Conservation (phyloP, 2,329 filamentous ascomycete species). For the Colletotrichum paranaense region DNA sequence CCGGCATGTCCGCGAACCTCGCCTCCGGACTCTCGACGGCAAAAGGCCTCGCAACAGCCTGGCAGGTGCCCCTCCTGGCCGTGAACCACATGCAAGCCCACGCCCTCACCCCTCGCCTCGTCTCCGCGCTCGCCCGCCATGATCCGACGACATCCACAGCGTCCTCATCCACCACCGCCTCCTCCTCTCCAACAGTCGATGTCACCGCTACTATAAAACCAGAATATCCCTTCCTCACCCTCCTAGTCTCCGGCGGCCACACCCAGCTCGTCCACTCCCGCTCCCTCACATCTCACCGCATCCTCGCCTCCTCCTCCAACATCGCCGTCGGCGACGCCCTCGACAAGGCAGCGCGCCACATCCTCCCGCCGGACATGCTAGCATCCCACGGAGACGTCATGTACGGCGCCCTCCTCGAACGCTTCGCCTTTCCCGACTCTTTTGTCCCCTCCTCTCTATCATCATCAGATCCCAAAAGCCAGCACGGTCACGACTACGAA, state of each 20-base stretch:
- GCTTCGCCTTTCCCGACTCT: constrained; percentile 75
- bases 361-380: constrained; percentile 74
- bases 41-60: constrained; percentile 87
- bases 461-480: neutral
- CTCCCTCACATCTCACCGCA: constrained; percentile 74
- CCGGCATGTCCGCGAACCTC: constrained; percentile 86
- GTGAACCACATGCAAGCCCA: constrained; percentile 99
- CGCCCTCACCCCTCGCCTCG: constrained; percentile 86
- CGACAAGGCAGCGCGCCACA: constrained; percentile 84
- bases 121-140: constrained; percentile 66
- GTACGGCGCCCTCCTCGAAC: constrained; percentile 84
- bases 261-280: constrained; percentile 84
- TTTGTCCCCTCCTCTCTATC: constrained; percentile 1
- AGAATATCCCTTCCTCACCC: constrained; percentile 86
- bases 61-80: constrained; percentile 83
- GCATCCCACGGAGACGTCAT: constrained; percentile 70
- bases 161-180: neutral
- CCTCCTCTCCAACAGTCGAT: neutral
- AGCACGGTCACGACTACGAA: constrained; percentile 43
- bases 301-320: constrained; percentile 80
- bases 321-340: constrained; percentile 91
- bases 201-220: constrained; percentile 42
- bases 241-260: constrained; percentile 93
- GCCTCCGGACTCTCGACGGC: constrained; percentile 83
- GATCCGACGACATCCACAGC: neutral